Evolutionary conservation across 2,329 filamentous ascomycete genomes (phyloP).

Genomic region (Pseudonectria foliicola): DNA sequence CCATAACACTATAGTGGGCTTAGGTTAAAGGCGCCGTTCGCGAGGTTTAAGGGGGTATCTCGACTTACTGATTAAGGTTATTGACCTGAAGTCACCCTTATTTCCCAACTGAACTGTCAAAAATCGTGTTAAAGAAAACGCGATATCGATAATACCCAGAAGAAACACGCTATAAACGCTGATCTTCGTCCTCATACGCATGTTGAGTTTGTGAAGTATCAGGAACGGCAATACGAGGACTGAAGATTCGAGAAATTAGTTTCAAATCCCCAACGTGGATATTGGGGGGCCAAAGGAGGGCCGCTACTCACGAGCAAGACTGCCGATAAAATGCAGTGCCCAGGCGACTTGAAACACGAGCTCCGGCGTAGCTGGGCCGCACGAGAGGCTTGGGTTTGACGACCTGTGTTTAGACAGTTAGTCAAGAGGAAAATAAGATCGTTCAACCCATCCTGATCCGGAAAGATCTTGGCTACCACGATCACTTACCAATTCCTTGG

Average conservation of each 20-base stretch:
- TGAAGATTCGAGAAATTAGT: neutral
- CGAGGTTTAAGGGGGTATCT: neutral
- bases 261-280: neutral
- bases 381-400: slow-evolving; percentile 1
- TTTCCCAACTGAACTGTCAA: slow-evolving; percentile 6
- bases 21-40: neutral
- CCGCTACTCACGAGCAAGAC: slow-evolving; percentile 5
- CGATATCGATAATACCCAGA: slow-evolving; percentile 12
- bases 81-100: slow-evolving; percentile 4
- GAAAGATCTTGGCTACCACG: too few species aligned
- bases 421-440: too few species aligned
- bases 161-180: slow-evolving; percentile 13
- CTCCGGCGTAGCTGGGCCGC: neutral
- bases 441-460: too few species aligned
- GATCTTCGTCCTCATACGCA: slow-evolving; percentile 7
- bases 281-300: too few species aligned
- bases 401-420: neutral
- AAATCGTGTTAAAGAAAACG: slow-evolving; percentile 14
- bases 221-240: slow-evolving; percentile 9
- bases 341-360: slow-evolving; percentile 10
- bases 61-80: slow-evolving; percentile 11
- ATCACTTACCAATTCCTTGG: slow-evolving; percentile 10
- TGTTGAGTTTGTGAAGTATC: slow-evolving; percentile 9
- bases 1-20: slow-evolving; percentile 9
- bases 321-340: slow-evolving; percentile 9